These are phyloP conservation scores for Flaveria linearis DNA, from an alignment of 129 eudicot species.

Conservation along the genomic window DNA sequence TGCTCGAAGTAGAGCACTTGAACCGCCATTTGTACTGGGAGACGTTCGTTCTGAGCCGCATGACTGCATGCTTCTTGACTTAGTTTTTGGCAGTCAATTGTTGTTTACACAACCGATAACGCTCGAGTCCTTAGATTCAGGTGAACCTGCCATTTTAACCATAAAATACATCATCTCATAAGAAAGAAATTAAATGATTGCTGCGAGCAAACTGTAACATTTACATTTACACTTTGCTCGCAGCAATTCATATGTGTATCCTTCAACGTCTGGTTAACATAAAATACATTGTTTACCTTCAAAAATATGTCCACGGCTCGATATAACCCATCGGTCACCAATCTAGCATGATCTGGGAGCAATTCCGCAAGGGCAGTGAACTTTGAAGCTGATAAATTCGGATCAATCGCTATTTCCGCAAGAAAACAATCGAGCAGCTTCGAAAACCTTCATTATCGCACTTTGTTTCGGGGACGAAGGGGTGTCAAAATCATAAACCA, in stretches of 20 bases:
- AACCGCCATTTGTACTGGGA: slow-evolving; percentile 98
- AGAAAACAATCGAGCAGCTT: slow-evolving; percentile 85
- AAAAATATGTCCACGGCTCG: slow-evolving; percentile 92
- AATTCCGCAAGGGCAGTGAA: slow-evolving; percentile 77
- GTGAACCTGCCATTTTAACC: slow-evolving; percentile 60
- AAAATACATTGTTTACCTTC: slow-evolving; percentile 53
- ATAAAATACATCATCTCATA: not conserved
- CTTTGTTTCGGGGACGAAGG: slow-evolving; percentile 95
- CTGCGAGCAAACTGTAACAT: not conserved
- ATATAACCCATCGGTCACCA: slow-evolving; percentile 81
- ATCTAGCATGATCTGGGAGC: slow-evolving; percentile 92
- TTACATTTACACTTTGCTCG: not conserved
- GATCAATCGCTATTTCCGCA: slow-evolving; percentile 82
- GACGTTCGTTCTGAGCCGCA: slow-evolving; percentile 93
- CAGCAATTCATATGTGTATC: not conserved
- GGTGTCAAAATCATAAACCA: slow-evolving; percentile 82
- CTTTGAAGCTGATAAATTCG: slow-evolving; percentile 66
- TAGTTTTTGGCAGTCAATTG: slow-evolving; percentile 86
- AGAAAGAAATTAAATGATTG: not conserved
- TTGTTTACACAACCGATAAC: slow-evolving; percentile 88
- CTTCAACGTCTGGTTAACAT: not conserved
- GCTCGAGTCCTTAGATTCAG: slow-evolving; percentile 80
- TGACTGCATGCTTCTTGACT: slow-evolving; percentile 99
- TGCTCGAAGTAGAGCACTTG: slow-evolving; percentile 98
- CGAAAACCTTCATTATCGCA: slow-evolving; percentile 78